Evolutionary conservation across 306 rosid genomes (phyloP).

Genomic region (Vachellia pachyceras): DNA sequence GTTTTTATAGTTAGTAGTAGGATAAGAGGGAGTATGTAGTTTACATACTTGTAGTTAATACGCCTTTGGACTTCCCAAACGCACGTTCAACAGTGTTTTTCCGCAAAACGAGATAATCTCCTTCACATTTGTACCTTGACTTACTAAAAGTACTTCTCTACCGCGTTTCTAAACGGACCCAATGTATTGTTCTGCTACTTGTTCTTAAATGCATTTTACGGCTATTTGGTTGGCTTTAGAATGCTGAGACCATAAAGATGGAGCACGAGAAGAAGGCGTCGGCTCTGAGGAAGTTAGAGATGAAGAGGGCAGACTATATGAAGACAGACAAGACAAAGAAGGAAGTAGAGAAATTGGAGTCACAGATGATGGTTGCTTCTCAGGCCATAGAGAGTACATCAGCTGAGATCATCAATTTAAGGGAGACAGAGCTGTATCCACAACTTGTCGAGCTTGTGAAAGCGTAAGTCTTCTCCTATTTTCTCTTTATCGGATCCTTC

Average conservation of each 20-base stretch:
- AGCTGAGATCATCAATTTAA: conserved; percentile 75
- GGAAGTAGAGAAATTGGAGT: conserved; percentile 89
- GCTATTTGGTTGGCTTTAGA: conserved; percentile 55
- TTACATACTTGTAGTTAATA: neutral
- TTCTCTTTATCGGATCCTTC: neutral
- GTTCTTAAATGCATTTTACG: too few relatives aligned
- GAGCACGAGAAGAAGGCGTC: conserved; percentile 80
- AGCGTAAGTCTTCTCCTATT: conserved; percentile 70
- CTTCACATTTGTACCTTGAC: too few relatives aligned
- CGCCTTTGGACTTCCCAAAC: too few relatives aligned
- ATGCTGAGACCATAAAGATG: conserved; percentile 70
- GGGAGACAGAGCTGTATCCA: conserved; percentile 87
- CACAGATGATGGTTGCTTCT: conserved; percentile 90
- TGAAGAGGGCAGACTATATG: conserved; percentile 85
- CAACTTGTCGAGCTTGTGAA: conserved; percentile 86
- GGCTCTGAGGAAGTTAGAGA: conserved; percentile 76
- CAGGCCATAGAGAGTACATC: conserved; percentile 93
- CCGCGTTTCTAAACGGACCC: too few relatives aligned
- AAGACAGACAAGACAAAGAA: conserved; percentile 90
- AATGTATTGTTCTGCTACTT: neutral
- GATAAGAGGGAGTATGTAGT: neutral
- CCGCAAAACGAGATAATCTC: too few relatives aligned
- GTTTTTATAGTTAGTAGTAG: too few relatives aligned
- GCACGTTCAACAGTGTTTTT: too few relatives aligned
- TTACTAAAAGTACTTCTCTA: too few relatives aligned